A percentile compares a stretch with the other conserved stretches of the same genome.
Evolutionary conservation across 805 yeast genomes (phyloP).

Genomic region (fission yeast (Schizosaccharomyces pombe)): DNA sequence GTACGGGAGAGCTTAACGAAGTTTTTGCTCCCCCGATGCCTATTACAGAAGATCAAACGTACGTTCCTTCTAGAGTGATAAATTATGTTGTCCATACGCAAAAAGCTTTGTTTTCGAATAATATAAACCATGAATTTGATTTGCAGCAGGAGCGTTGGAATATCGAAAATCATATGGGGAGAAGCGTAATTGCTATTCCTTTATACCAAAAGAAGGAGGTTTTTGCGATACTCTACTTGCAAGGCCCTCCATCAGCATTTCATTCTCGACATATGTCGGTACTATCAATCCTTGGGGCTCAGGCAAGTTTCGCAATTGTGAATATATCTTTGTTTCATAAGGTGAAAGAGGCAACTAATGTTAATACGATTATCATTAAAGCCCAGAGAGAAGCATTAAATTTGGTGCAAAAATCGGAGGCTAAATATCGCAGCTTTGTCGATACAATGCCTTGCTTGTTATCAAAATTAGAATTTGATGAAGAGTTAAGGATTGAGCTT

Average conservation of each 20-base stretch:
- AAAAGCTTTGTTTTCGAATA: background rate
- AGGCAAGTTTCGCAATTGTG: slow-evolving; percentile 11
- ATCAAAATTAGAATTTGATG: slow-evolving; percentile 9
- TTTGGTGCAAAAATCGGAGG: slow-evolving; percentile 11
- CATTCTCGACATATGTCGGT: slow-evolving; percentile 11
- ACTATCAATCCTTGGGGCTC: slow-evolving; percentile 9
- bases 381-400: slow-evolving; percentile 9
- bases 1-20: slow-evolving; percentile 8
- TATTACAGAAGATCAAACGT: background rate
- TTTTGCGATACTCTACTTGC: slow-evolving; percentile 10
- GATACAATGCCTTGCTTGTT: slow-evolving; percentile 12
- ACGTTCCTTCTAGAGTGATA: background rate
- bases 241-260: slow-evolving; percentile 11
- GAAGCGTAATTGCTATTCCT: slow-evolving; percentile 9
- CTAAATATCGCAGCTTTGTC: slow-evolving; percentile 10
- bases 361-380: slow-evolving; percentile 11
- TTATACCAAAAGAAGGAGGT: slow-evolving; percentile 8
- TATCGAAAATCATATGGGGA: slow-evolving; percentile 6
- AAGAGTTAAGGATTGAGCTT: slow-evolving; percentile 7
- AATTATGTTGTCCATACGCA: slow-evolving; percentile 2
- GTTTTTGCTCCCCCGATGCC: background rate
- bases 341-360: slow-evolving; percentile 11
- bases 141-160: slow-evolving; percentile 7
- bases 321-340: slow-evolving; percentile 10
- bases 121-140: background rate